phyloP scores from a whole-genome alignment of 208 protist genomes.

The Acanthamoeba quina region DNA sequence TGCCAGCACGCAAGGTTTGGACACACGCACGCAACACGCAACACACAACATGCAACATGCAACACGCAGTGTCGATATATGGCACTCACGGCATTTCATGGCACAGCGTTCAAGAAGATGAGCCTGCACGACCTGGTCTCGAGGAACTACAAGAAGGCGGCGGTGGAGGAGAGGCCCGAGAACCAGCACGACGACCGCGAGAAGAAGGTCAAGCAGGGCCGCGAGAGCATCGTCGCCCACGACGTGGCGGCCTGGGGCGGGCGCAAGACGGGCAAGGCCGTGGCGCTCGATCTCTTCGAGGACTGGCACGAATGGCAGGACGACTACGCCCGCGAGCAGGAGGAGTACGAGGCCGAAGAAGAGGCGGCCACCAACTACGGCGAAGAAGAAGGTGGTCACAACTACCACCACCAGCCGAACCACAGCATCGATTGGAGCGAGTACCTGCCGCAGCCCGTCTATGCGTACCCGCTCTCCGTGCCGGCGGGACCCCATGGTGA shows the following conservation, averaged over 20 bases:
- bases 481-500: background rate
- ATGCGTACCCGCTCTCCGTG: background rate
- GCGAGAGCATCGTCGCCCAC: background rate
- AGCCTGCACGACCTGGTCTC: constrained; percentile 46
- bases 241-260: background rate
- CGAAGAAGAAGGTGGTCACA: background rate
- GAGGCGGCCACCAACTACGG: background rate
- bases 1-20: background rate
- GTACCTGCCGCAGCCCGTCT: background rate
- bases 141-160: background rate
- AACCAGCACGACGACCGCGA: background rate
- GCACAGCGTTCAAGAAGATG: background rate
- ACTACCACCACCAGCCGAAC: background rate
- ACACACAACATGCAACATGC: background rate
- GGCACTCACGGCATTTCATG: background rate
- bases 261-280: background rate
- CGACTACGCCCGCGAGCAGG: constrained; percentile 9
- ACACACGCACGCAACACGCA: too few species aligned
- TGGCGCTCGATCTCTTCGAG: background rate
- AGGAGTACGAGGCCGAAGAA: constrained; percentile 8
- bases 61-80: background rate
- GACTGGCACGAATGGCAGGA: constrained; percentile 32
- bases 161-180: constrained; percentile 24
- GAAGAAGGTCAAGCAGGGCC: background rate
- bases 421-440: background rate